A percentile compares a stretch with the other conserved stretches of the same genome.
phyloP scores from a whole-genome alignment of 345 rosid genomes.

The Crucihimalaya himalaica region DNA sequence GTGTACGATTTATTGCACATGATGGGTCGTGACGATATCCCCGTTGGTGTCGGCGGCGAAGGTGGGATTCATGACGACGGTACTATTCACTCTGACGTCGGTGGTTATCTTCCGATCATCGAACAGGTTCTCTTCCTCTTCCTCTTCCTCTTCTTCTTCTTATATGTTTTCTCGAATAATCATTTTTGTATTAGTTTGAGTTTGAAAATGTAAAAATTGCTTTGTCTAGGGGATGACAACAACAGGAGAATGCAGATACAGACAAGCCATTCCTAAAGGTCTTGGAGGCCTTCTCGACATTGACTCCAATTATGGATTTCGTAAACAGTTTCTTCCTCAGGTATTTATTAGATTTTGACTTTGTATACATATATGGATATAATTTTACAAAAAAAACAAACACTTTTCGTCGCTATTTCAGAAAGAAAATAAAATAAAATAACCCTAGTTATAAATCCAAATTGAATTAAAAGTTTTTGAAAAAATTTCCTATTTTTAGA shows the following conservation, averaged over 20 bases:
- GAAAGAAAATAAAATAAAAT: too few relatives aligned
- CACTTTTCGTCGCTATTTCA: too few relatives aligned
- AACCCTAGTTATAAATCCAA: too few relatives aligned
- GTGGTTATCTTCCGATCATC: slow-evolving; percentile 90
- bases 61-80: slow-evolving; percentile 78
- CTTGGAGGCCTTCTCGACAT: slow-evolving; percentile 63
- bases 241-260: slow-evolving; percentile 77
- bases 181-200: background rate
- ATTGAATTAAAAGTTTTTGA: too few relatives aligned
- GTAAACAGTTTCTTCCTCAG: slow-evolving; percentile 88
- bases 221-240: slow-evolving; percentile 61
- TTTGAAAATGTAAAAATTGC: background rate
- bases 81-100: slow-evolving; percentile 68
- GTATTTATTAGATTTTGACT: slow-evolving; percentile 20
- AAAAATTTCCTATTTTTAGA: background rate
- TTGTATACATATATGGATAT: background rate
- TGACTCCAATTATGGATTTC: slow-evolving; percentile 69
- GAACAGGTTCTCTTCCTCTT: slow-evolving; percentile 59
- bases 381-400: background rate
- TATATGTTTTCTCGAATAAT: background rate
- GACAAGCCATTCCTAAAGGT: slow-evolving; percentile 83
- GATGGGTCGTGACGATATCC: slow-evolving; percentile 84
- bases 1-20: slow-evolving; percentile 86
- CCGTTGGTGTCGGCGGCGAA: slow-evolving; percentile 91
- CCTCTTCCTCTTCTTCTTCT: background rate